Conservation (phyloP, 2,329 filamentous ascomycete genomes). For the Volutella citrinella region DNA sequence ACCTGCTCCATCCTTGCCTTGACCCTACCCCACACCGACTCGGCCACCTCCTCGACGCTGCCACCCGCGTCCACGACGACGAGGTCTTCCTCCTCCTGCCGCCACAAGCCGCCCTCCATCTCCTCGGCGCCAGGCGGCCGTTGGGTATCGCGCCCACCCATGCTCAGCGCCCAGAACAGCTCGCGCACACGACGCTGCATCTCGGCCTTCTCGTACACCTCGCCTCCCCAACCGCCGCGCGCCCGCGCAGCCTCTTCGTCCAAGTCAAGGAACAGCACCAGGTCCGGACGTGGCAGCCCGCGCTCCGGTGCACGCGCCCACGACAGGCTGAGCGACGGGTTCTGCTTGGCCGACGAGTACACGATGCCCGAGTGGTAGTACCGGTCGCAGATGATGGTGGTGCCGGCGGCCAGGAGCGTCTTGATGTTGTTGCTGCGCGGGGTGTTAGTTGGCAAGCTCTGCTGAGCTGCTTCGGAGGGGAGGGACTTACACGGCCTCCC, state of each 20-base stretch:
- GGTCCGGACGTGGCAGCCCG: constrained; percentile 81
- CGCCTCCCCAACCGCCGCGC: constrained; percentile 83
- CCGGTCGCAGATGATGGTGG: constrained; percentile 80
- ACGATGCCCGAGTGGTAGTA: constrained; percentile 96
- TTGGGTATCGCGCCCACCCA: constrained; percentile 40
- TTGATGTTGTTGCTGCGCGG: constrained; percentile 47
- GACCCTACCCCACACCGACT: constrained; percentile 53
- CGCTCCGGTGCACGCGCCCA: constrained; percentile 87
- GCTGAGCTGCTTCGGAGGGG: too few species aligned
- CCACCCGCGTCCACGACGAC: constrained; percentile 53
- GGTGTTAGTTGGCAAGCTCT: constrained; percentile 2
- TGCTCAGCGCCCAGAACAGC: constrained; percentile 62
- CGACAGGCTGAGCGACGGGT: constrained; percentile 62
- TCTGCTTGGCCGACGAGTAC: constrained; percentile 85
- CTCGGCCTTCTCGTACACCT: constrained; percentile 81
- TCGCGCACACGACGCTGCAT: constrained; percentile 79
- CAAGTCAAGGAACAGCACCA: constrained; percentile 84
- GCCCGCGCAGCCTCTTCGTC: constrained; percentile 67
- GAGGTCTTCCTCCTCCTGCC: constrained; percentile 52
- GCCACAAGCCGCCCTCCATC: constrained; percentile 31
- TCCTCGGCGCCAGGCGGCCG: constrained; percentile 19
- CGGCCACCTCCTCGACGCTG: constrained; percentile 54
- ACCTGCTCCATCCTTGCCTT: constrained; percentile 45
- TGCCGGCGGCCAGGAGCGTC: constrained; percentile 58
- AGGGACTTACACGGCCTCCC: constrained; percentile 64